A percentile compares a stretch with the other conserved stretches of the same genome.
Conservation (phyloP, 352 stramenopile species). For the Phytophthora meadii region DNA sequence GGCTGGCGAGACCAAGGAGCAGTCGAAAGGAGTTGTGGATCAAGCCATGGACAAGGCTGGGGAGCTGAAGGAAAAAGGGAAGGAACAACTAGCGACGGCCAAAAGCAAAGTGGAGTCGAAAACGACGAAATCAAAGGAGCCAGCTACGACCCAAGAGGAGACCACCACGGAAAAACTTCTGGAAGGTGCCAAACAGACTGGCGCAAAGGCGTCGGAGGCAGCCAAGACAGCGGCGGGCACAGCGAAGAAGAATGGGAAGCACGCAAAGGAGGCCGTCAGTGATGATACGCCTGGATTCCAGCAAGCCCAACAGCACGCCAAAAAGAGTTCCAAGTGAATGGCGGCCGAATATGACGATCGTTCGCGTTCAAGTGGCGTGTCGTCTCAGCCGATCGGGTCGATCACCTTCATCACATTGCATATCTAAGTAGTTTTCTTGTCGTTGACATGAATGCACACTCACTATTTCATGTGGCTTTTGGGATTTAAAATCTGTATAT, state of each 20-base stretch:
- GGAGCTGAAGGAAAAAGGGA: conserved; percentile 25
- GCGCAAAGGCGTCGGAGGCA: conserved; percentile 28
- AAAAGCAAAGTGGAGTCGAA: conserved; percentile 18
- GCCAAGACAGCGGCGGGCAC: conserved; percentile 24
- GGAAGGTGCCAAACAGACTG: conserved; percentile 23
- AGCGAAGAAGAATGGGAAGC: conserved; percentile 13
- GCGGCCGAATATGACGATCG: conserved; percentile 18
- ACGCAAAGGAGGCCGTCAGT: conserved; percentile 6
- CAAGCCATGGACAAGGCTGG: conserved; percentile 16
- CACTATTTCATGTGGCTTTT: conserved; percentile 2
- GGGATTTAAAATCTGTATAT: conserved; percentile 11
- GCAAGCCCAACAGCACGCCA: conserved; percentile 13
- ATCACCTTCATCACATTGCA: conserved; percentile 42
- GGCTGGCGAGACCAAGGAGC: conserved; percentile 14
- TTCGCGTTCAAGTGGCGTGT: conserved; percentile 4
- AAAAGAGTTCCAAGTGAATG: conserved; percentile 34
- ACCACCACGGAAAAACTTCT: conserved; percentile 16
- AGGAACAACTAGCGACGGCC: conserved; percentile 25
- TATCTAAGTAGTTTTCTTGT: conserved; percentile 30
- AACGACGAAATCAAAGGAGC: conserved; percentile 30
- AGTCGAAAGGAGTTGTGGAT: conserved; percentile 14
- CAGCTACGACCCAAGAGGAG: conserved; percentile 20
- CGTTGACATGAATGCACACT: conserved; percentile 6
- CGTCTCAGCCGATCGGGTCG: conserved; percentile 20
- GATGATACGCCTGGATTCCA: conserved; percentile 9